phyloP scores from a whole-genome alignment of 805 yeast species.

The Candida hispaniensis region DNA sequence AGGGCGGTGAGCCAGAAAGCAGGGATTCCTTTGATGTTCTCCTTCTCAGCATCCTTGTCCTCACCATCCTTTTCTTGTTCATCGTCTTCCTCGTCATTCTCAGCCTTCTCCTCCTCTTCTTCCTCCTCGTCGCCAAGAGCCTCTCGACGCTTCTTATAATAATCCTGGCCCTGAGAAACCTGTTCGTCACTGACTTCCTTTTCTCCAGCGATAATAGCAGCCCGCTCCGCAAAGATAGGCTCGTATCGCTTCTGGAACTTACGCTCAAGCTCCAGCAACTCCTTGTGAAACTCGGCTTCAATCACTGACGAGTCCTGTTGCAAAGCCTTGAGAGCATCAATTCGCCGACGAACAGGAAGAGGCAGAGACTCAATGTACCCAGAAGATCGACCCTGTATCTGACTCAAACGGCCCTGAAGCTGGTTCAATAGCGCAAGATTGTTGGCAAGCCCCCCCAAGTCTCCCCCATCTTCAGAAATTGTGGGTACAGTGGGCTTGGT shows the following conservation, averaged over 20 bases:
- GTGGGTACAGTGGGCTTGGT: conserved; percentile 45
- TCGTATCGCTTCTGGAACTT: conserved; percentile 59
- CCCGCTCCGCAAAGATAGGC: conserved; percentile 68
- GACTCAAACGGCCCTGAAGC: conserved; percentile 82
- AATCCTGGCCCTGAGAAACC: conserved; percentile 62
- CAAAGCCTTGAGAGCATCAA: conserved; percentile 69
- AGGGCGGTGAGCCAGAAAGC: conserved; percentile 94
- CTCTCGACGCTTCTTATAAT: conserved; percentile 35
- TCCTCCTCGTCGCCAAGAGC: conserved; percentile 37
- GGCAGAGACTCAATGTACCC: conserved; percentile 80
- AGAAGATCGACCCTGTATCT: conserved; percentile 72
- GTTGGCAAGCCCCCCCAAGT: conserved; percentile 44
- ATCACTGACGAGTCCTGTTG: conserved; percentile 70
- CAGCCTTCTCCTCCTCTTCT: conserved; percentile 32
- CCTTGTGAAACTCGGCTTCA: conserved; percentile 87
- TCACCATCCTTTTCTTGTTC: conserved; percentile 36
- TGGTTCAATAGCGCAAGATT: conserved; percentile 75
- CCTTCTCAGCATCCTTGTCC: conserved; percentile 36
- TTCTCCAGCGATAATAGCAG: conserved; percentile 58
- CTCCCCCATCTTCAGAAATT: conserved; percentile 52
- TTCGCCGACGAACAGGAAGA: conserved; percentile 57
- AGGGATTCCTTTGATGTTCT: conserved; percentile 64
- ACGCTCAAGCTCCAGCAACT: conserved; percentile 75
- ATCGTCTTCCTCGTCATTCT: conserved; percentile 26
- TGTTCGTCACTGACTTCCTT: conserved; percentile 71